A percentile compares a stretch with the other conserved stretches of the same genome.
Evolutionary conservation across 2,329 filamentous ascomycete genomes (phyloP).

Genomic region (Sporothrix sp.): DNA sequence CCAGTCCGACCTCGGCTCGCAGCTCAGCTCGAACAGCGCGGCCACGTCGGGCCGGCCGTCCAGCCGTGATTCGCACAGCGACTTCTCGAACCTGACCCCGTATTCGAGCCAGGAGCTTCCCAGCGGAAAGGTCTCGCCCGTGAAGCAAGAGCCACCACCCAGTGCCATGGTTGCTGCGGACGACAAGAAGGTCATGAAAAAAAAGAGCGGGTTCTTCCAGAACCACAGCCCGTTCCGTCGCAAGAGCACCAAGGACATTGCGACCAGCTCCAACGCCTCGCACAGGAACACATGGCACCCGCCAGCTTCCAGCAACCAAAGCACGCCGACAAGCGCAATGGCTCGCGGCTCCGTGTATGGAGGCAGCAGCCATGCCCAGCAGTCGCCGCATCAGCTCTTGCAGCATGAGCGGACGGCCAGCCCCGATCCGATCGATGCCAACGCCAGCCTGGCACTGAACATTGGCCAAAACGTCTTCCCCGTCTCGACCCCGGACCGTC

Average conservation of each 20-base stretch:
- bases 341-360: constrained; percentile 8
- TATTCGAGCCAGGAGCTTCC: constrained; percentile 75
- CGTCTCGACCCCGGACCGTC: constrained; percentile 60
- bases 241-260: constrained; percentile 72
- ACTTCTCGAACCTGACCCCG: constrained; percentile 81
- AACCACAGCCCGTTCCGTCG: constrained; percentile 86
- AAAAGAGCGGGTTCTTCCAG: constrained; percentile 82
- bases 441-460: constrained; percentile 86
- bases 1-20: constrained; percentile 28
- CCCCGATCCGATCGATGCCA: constrained; percentile 80
- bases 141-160: constrained; percentile 38
- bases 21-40: constrained; percentile 23
- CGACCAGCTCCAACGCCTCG: constrained; percentile 26
- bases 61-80: constrained; percentile 81
- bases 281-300: constrained; percentile 54
- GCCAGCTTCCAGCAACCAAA: constrained; percentile 15
- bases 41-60: constrained; percentile 63
- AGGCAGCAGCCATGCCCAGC: constrained; percentile 6
- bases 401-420: constrained; percentile 44
- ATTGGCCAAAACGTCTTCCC: constrained; percentile 94
- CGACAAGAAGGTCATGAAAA: constrained; percentile 59
- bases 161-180: constrained; percentile 37
- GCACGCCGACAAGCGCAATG: constrained; percentile 19
- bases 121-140: constrained; percentile 63
- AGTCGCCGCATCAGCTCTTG: constrained; percentile 27